Evolutionary conservation across 768 basidiomycete genomes (phyloP), one percentile per base, ranked within the genome.

Genomic region (Trametes elegans): DNA sequence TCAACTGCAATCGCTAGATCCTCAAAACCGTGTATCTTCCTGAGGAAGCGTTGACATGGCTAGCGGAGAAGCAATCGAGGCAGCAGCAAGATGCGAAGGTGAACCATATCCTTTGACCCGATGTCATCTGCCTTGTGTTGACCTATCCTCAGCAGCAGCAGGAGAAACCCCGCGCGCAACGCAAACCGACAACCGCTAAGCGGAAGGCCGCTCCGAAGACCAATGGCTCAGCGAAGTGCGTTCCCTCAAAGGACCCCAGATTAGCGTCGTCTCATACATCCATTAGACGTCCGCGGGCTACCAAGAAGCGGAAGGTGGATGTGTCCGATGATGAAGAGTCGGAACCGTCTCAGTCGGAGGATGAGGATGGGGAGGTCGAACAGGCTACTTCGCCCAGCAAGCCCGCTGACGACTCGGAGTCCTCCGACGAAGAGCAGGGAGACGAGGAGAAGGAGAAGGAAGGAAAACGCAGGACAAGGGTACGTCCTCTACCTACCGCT

Each of bases 21-120:
- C 46, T 83, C 47, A 84, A 84, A 64, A 86, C 80, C 0, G 72
- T 79, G 4, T 93, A 88, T 65, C 71, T 94, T 27, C 79, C 87
- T 16, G 80, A 82, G 39, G 78, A 83, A 43, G 79, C 81, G 11
- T 56, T 78, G 18, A 58, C 69, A 16, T 87, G 86, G 84, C 66
- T 93, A 6, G 73, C 70, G 32, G 82, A 83, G 46, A 68, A 74
- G 52, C 69, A 73, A 36, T 40, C 64, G 2, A 59, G 53, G 8
- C 50, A 51, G 28, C 58, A 61, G 19, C 50, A 53, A 7, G 75
- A 76, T 63, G 62, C 66, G 27, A 68, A 61, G 53, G 39, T 36
- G 7, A 23, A 32, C 5, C 28, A 14, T 8, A 4, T n/a, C n/a
- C 19, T 13, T 24, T n/a, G 11, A 7, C 26, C 9, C 16, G 16